Base-by-base conservation (phyloP, 1,284 basidiomycete species). In the Neotropicomus parvogracilis region DNA sequence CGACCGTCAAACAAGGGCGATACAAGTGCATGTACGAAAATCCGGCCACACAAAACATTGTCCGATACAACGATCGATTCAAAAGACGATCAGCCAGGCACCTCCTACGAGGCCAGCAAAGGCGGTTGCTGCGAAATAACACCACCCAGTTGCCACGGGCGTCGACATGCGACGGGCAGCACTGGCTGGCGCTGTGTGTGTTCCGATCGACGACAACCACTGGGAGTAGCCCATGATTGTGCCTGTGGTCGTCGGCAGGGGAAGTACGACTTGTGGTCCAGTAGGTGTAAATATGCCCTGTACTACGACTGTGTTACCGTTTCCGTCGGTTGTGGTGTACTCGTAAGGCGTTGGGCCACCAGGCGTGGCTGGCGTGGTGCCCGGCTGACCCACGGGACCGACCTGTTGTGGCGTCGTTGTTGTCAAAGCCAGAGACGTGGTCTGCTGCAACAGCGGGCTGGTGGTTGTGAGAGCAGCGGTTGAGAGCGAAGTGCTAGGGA, bases 301-400 rank as follows among this genome's bases (percentile, higher is more conserved):
- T 28, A 78, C 16, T 0, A 64, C 68, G 14, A 68, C 67, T 3
- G 74, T 73, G n/a, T 73, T 66, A 33, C 85, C 84, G 40, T 62
- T 64, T 34, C 80, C 72, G 48, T 83, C 69, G 7, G 82, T 77
- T 0, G 79, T 87, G 12, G 80, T 83, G 57, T 84, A 85, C 0
- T 63, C 64, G 58, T 74, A 87, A 0, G 77, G 75, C 0, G 78
- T 82, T 16, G 74, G 71, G 4, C 73, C 78, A 12, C 72, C 70
- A 17, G 75, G 66, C 1, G 65, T 65, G 16, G 54, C 62, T 1
- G 62, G 64, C 6, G 72, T 74, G 1, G 77, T 35, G 3, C 64
- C 69, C 16, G 83, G 82, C 52, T 75, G 71, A 7, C 75, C 83
- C 1, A 85, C 82, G 4, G 81, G 81, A 0, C 82, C 83, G 11